Base-by-base conservation (phyloP, 1,284 basidiomycete species). In the Trametes sp. region DNA sequence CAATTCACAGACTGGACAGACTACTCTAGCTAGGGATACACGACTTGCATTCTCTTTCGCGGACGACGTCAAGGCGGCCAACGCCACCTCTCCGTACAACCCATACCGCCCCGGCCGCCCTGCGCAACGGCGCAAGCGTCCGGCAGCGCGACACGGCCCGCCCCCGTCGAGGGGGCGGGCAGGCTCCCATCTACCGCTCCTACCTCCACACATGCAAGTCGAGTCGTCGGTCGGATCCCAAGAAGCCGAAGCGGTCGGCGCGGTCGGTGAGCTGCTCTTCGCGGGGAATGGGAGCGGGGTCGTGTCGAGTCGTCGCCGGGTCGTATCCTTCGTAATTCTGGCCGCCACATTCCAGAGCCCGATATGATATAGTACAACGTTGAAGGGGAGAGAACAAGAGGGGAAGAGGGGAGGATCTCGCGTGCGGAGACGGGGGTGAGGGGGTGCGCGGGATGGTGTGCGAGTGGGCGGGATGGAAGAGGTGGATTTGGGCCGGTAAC, bases 281-380 rank as follows among this genome's bases (percentile, higher is more conserved):
- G 56, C 41, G 58, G 36, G 35, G 45, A 33, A 49, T 28, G 50
- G 57, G 54, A 63, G 62, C 46, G 58, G 54, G 26, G 52, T 67
- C 66, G 61, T 67, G 46, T 59, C 33, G 58, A 53, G 54, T 64
- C 63, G 64, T 69, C 48, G 60, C 44, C 45, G 59, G 45, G 67
- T 66, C 67, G 66, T 72, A 70, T 68, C 63, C 69, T 68, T 70
- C 69, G 52, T 70, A 33, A 65, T 61, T 70, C 52, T 63, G 65
- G 64, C 69, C 64, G 59, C 64, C 68, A 63, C 69, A 54, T 65
- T 69, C 69, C 69, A 68, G 66, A 67, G 66, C 64, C 69, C 63
- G 57, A 45, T 64, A 63, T 57, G 59, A 62, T 67, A 65, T 60
- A 64, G 63, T 69, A 68, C 69, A 71, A 54, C 51, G 52, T 33